These are phyloP conservation scores for Chamaenerion angustifolium DNA, from an alignment of 345 rosid species.

Conservation along the genomic window DNA sequence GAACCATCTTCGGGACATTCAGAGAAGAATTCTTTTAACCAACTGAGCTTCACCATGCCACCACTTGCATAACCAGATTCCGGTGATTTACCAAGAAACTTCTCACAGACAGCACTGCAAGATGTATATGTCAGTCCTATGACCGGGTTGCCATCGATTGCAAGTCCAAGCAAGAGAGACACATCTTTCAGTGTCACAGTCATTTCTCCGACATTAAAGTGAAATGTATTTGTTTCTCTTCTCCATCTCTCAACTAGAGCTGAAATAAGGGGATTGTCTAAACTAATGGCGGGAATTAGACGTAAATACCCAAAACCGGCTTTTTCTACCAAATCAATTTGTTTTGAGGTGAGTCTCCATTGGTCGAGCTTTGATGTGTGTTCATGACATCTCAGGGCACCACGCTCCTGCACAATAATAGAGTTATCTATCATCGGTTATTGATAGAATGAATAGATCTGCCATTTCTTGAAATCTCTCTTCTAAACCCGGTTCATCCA, in stretches of 20 bases:
- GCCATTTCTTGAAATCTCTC: no score
- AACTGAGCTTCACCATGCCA: constrained; percentile 96
- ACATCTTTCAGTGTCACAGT: constrained; percentile 81
- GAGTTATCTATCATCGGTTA: no score
- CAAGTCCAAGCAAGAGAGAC: constrained; percentile 59
- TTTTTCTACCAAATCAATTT: constrained; percentile 67
- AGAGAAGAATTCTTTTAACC: constrained; percentile 84
- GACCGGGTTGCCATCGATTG: constrained; percentile 84
- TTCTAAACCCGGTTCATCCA: no score
- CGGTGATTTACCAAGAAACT: constrained; percentile 53
- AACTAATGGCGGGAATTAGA: constrained; percentile 83
- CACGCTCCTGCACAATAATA: constrained; percentile 81
- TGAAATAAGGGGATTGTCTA: constrained; percentile 86
- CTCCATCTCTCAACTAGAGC: constrained; percentile 95
- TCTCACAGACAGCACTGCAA: constrained; percentile 51
- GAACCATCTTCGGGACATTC: constrained; percentile 52
- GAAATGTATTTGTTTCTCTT: constrained; percentile 90
- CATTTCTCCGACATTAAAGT: constrained; percentile 81
- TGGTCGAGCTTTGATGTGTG: constrained; percentile 87
- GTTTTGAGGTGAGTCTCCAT: constrained; percentile 64
- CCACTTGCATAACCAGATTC: constrained; percentile 82
- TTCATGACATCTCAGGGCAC: constrained; percentile 95
- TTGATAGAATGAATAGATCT: no score
- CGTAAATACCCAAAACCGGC: constrained; percentile 84
- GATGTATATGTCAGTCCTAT: constrained; percentile 84